Conservation (phyloP, 2,329 filamentous ascomycete species). For the Aotearoamyces nothofagi region DNA sequence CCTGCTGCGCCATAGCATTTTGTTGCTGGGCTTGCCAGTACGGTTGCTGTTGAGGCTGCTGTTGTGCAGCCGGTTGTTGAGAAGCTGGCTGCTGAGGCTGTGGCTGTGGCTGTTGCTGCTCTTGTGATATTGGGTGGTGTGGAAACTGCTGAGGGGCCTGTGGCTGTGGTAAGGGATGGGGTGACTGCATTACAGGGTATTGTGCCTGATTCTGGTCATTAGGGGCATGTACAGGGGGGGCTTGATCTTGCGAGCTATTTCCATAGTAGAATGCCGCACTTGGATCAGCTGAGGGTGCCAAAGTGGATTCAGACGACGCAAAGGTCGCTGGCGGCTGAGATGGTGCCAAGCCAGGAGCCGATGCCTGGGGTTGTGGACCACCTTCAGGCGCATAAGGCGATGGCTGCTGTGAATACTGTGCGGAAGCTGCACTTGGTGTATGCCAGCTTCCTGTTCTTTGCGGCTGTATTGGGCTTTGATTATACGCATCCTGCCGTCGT, state of each 20-base stretch:
- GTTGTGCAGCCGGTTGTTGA: constrained; percentile 16
- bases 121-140: constrained; percentile 13
- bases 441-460: constrained; percentile 39
- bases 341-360: constrained; percentile 10
- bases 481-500: constrained; percentile 10
- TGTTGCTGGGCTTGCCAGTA: constrained; percentile 34
- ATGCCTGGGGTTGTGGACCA: constrained; percentile 13
- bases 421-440: constrained; percentile 9
- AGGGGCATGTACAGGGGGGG: constrained; percentile 24
- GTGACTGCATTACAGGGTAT: constrained; percentile 22
- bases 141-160: constrained; percentile 16
- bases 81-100: constrained; percentile 12
- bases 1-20: constrained; percentile 24
- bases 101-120: constrained; percentile 16
- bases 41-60: constrained; percentile 22
- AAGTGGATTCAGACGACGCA: constrained; percentile 19
- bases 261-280: constrained; percentile 44
- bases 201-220: constrained; percentile 19
- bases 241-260: constrained; percentile 28
- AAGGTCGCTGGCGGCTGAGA: constrained; percentile 20
- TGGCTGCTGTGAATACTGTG: constrained; percentile 12
- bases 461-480: constrained; percentile 21
- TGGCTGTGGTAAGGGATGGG: constrained; percentile 22
- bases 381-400: constrained; percentile 6
- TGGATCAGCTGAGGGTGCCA: constrained; percentile 29